Conservation (phyloP, 2,329 filamentous ascomycete genomes). For the Fusarium acutatum region DNA sequence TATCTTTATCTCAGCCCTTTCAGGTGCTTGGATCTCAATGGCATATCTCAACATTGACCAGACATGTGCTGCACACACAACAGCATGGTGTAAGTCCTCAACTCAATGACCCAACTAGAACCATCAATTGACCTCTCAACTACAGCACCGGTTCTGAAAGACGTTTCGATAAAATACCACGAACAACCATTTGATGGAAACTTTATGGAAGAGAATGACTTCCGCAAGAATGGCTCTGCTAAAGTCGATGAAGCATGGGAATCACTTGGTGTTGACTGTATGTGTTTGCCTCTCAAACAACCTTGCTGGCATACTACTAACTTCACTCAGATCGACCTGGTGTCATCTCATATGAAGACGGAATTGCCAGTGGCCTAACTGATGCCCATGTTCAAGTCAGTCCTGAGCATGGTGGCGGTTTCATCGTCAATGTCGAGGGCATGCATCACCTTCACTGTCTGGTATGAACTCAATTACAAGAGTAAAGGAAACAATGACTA, state of each 20-base stretch:
- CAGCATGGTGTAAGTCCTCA: constrained; percentile 49
- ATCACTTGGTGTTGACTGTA: constrained; percentile 55
- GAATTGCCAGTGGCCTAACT: constrained; percentile 59
- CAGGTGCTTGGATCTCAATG: constrained; percentile 35
- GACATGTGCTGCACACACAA: constrained; percentile 43
- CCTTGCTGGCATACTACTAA: background rate
- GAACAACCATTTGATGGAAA: constrained; percentile 62
- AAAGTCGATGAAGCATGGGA: constrained; percentile 68
- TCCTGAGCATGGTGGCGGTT: constrained; percentile 65
- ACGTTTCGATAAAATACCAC: constrained; percentile 46
- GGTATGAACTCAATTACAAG: constrained; percentile 42
- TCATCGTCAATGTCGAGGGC: constrained; percentile 65
- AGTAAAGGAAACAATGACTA: background rate
- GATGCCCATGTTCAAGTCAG: constrained; percentile 63
- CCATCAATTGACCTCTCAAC: background rate
- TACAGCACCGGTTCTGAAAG: constrained; percentile 46
- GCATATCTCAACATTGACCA: constrained; percentile 33
- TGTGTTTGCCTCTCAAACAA: constrained; percentile 6
- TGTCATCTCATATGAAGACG: constrained; percentile 59
- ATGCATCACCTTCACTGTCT: constrained; percentile 67
- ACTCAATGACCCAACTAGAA: fast-evolving
- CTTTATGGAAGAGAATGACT: constrained; percentile 63
- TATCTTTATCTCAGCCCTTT: constrained; percentile 25
- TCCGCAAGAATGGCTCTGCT: constrained; percentile 57
- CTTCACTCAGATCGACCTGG: constrained; percentile 52